Conservation (phyloP, 1,284 basidiomycete species). For the Pseudozyma sp. region DNA sequence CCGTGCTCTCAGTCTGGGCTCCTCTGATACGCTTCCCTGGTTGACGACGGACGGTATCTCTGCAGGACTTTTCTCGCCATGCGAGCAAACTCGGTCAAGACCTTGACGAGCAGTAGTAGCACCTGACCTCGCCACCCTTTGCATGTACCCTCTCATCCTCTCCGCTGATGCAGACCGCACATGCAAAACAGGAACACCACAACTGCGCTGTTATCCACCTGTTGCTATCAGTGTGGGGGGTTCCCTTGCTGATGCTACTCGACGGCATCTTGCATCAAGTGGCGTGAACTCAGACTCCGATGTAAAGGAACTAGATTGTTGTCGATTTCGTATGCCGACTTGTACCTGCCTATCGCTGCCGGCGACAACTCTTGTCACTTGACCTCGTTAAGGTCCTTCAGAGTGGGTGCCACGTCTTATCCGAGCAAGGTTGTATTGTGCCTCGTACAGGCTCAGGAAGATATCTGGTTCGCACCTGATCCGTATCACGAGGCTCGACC, state of each 20-base stretch:
- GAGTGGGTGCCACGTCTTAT: background rate
- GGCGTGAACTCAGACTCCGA: background rate
- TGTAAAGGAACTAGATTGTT: background rate
- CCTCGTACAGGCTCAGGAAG: too few relatives aligned
- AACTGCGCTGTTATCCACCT: too few relatives aligned
- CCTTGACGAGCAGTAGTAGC: background rate
- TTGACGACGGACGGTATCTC: background rate
- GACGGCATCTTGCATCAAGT: conserved; percentile 6
- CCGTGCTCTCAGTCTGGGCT: background rate
- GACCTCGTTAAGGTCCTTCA: conserved; percentile 23
- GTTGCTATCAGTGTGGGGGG: background rate
- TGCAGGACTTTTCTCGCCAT: background rate
- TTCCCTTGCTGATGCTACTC: background rate
- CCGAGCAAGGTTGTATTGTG: background rate
- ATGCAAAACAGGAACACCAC: background rate
- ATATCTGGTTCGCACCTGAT: background rate
- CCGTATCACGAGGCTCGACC: conserved; percentile 3
- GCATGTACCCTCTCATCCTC: background rate
- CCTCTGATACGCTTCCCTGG: too few relatives aligned
- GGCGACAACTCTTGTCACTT: conserved; percentile 1
- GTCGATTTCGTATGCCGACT: background rate
- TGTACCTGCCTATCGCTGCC: conserved; percentile 5
- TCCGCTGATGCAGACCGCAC: background rate
- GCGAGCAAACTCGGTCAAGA: too few relatives aligned
- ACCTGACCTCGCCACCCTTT: conserved; percentile 1